phyloP scores from a whole-genome alignment of 257 asterid species.

The Forsythia viridissima region DNA sequence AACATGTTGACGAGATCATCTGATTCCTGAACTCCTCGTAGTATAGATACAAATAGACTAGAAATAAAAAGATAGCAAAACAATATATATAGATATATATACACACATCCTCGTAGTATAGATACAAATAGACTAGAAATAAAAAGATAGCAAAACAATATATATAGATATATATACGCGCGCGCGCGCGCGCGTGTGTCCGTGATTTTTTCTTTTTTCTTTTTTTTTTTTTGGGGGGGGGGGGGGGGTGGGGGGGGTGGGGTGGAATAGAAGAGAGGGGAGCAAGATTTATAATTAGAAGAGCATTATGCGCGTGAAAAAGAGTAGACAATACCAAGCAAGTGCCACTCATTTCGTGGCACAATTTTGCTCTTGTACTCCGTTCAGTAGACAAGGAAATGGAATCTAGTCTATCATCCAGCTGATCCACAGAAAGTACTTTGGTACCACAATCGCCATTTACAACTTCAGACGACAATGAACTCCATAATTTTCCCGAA shows the following conservation, averaged over 20 bases:
- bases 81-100: no score
- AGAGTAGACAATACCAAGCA: conserved; percentile 37
- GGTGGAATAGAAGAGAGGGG: neutral
- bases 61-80: neutral
- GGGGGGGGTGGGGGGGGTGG: neutral
- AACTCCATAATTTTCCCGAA: conserved; percentile 40
- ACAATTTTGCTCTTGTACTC: conserved; percentile 27
- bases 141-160: neutral
- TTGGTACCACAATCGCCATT: conserved; percentile 38
- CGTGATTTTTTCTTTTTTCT: no score
- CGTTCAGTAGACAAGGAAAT: conserved; percentile 31
- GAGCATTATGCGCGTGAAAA: neutral
- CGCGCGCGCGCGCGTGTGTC: neutral
- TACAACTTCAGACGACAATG: conserved; percentile 32
- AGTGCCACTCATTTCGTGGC: conserved; percentile 29
- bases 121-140: neutral
- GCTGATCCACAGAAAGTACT: conserved; percentile 36
- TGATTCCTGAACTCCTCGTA: neutral
- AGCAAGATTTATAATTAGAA: neutral
- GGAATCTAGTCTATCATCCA: conserved; percentile 33
- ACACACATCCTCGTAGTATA: neutral
- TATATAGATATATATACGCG: neutral
- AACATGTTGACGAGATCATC: neutral
- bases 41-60: neutral
- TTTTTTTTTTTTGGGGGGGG: neutral